phyloP scores from a whole-genome alignment of 305 asterid species.

The Fraxinus floribunda region DNA sequence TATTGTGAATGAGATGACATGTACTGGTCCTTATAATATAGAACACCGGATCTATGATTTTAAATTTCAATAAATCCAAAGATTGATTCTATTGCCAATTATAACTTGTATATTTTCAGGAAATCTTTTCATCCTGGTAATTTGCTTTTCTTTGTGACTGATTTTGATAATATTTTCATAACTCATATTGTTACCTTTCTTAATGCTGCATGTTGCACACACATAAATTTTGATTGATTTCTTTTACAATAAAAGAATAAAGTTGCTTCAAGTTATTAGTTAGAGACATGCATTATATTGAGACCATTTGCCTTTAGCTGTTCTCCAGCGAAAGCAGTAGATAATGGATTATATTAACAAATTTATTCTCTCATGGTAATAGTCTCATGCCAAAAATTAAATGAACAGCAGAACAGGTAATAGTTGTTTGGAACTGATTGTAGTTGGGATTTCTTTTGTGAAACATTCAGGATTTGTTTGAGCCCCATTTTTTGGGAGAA shows the following conservation, averaged over 20 bases:
- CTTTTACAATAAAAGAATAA: neutral
- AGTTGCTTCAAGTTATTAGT: constrained; percentile 1
- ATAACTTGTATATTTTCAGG: constrained; percentile 3
- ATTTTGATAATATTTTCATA: neutral
- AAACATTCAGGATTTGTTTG: neutral
- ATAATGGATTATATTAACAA: neutral
- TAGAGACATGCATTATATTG: constrained; percentile 1
- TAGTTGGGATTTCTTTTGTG: constrained; percentile 5
- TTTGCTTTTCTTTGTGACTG: neutral
- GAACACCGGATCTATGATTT: neutral
- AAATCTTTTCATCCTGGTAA: neutral
- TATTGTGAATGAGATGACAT: constrained; percentile 9
- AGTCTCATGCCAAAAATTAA: constrained; percentile 1
- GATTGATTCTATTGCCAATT: constrained; percentile 2
- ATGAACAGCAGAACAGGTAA: neutral
- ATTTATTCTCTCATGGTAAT: neutral
- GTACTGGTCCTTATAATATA: neutral
- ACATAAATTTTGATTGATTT: neutral
- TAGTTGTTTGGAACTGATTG: constrained; percentile 2
- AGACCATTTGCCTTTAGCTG: neutral
- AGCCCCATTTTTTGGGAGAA: neutral
- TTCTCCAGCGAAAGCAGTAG: neutral
- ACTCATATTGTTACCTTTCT: neutral
- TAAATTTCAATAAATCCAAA: neutral
- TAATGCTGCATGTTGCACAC: neutral